Evolutionary conservation across 768 basidiomycete genomes (phyloP), one percentile per base, ranked within the genome.

Genomic region (Lanmaoa pseudosensibilis): DNA sequence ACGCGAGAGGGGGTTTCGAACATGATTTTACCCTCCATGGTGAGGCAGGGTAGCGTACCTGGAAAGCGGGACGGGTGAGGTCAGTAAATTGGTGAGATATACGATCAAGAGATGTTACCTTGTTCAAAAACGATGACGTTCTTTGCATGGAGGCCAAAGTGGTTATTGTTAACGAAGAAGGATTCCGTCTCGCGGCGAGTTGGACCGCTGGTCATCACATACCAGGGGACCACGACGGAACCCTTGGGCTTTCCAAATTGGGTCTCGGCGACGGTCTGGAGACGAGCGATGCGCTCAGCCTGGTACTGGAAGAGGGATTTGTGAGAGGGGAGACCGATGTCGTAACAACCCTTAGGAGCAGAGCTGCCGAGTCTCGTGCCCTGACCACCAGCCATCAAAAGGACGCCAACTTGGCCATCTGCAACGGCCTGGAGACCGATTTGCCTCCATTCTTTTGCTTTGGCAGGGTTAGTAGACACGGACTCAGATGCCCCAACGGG

Each of bases 151-250:
- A 99, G 80, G 5, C 96, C 95, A 69, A 98, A 99, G 76, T 81
- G 90, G 3, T 73, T 71, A 74, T 94, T 81, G 57, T 82, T 77
- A 58, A 75, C 76, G 75, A 98, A 98, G 80, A 88, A 98, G 27
- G 75, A 76, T 72, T 92, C 90, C 23, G 97, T 98, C 36, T 88
- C 90, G 39, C 74, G 78, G 61, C 94, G 84, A 36, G 97, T 99
- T 38, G 96, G 97, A 23, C 95, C 95, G 68, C 92, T 94, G 54
- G 96, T 98, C 97, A 99, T 99, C 67, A 99, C 86, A 76, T 98
- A 98, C 97, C 97, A 98, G 37, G 92, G 92, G 54, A 98, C 84
- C 50, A 83, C 72, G 51, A 92, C 90, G 1, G 83, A 82, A 47
- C 82, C 84, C 18, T 74, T 69, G 16, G 81, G 73, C 65, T 85